A percentile compares a stretch with the other conserved stretches of the same genome.
Conservation (phyloP, 306 rosid species). For the Castanospermum australe region DNA sequence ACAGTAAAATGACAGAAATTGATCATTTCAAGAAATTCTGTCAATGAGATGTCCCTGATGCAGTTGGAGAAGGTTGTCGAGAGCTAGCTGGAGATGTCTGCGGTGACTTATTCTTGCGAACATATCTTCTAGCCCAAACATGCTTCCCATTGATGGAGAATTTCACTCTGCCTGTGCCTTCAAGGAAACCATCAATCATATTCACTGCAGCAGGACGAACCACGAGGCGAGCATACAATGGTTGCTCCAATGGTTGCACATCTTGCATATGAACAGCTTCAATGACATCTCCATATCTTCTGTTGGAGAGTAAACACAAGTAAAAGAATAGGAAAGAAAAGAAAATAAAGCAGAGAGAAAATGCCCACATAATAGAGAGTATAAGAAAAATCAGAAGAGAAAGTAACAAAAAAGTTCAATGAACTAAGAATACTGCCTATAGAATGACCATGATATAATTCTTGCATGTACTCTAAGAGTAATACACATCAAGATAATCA, state of each 20-base stretch:
- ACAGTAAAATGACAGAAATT: background rate
- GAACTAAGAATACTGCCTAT: background rate
- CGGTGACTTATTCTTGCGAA: slow-evolving; percentile 29
- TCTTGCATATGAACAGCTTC: slow-evolving; percentile 62
- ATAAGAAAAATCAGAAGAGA: background rate
- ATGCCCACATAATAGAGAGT: background rate
- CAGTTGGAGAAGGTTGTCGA: background rate
- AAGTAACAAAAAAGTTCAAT: background rate
- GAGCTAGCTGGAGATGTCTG: background rate
- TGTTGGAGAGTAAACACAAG: background rate
- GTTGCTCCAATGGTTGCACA: slow-evolving; percentile 36
- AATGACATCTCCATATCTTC: slow-evolving; percentile 51
- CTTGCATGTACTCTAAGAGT: background rate
- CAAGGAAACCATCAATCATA: slow-evolving; percentile 33
- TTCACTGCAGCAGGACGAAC: slow-evolving; percentile 8
- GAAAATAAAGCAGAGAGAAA: background rate
- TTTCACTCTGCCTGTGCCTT: slow-evolving; percentile 31
- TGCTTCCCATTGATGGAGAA: slow-evolving; percentile 68
- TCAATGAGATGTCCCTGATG: background rate
- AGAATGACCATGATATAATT: background rate
- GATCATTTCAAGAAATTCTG: background rate
- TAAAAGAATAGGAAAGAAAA: background rate
- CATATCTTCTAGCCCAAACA: slow-evolving; percentile 64
- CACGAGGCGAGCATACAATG: slow-evolving; percentile 62
- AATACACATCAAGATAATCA: background rate